Conservation (phyloP, 352 stramenopile genomes). For the Globisporangium megalacanthum region DNA sequence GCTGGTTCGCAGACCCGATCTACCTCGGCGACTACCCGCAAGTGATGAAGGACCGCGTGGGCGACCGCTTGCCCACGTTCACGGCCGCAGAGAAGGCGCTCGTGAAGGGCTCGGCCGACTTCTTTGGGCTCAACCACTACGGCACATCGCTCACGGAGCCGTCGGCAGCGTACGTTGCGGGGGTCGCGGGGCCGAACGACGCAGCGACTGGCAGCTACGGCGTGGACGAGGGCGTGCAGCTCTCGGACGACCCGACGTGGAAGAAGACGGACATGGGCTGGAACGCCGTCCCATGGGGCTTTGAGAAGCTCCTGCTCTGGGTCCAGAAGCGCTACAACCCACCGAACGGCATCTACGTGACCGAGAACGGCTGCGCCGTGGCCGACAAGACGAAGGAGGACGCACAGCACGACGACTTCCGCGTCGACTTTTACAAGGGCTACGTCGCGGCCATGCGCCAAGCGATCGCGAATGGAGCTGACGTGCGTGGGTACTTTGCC, state of each 20-base stretch:
- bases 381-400: constrained; percentile 59
- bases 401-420: constrained; percentile 68
- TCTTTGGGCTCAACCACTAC: constrained; percentile 96
- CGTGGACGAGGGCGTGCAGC: constrained; percentile 35
- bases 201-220: constrained; percentile 20
- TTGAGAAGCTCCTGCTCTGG: constrained; percentile 87
- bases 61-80: constrained; percentile 84
- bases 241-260: constrained; percentile 53
- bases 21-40: constrained; percentile 91
- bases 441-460: constrained; percentile 76
- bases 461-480: constrained; percentile 40
- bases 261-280: constrained; percentile 79
- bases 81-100: constrained; percentile 75
- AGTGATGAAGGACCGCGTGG: constrained; percentile 82
- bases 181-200: constrained; percentile 12
- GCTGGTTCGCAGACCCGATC: constrained; percentile 91
- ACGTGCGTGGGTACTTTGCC: constrained; percentile 85
- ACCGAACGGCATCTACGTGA: constrained; percentile 79
- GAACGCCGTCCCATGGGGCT: constrained; percentile 73
- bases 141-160: constrained; percentile 42
- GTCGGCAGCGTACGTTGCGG: constrained; percentile 27
- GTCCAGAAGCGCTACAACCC: constrained; percentile 83
- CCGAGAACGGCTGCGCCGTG: constrained; percentile 88
- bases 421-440: constrained; percentile 76
- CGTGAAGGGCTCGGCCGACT: constrained; percentile 85